phyloP scores from a whole-genome alignment of 192 early-diverging fungal genomes.

The Coemansia sp. region DNA sequence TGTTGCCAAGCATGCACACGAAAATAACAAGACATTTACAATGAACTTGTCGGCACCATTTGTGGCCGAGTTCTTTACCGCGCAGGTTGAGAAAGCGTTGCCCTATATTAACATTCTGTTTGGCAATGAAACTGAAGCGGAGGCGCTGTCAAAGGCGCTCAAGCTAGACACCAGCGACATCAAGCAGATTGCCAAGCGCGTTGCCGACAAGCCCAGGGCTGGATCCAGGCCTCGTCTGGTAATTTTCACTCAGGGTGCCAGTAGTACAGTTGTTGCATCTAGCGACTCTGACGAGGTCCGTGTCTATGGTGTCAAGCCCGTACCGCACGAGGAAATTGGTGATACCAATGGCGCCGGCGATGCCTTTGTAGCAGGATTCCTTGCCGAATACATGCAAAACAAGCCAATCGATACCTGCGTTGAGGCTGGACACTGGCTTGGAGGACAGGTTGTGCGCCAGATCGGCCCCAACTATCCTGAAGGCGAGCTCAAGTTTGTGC shows the following conservation, averaged over 20 bases:
- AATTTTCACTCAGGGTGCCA: slow-evolving; percentile 80
- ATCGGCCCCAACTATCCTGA: slow-evolving; percentile 74
- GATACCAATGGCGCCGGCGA: slow-evolving; percentile 99
- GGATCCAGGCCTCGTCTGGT: slow-evolving; percentile 72
- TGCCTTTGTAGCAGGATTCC: slow-evolving; percentile 93
- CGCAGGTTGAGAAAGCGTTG: slow-evolving; percentile 69
- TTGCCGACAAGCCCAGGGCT: slow-evolving; percentile 85
- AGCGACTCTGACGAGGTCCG: slow-evolving; percentile 64
- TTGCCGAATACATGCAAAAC: slow-evolving; percentile 79
- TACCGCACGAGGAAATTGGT: slow-evolving; percentile 70
- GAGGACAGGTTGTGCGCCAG: slow-evolving; percentile 79
- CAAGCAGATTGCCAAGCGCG: slow-evolving; percentile 75
- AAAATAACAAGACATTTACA: slow-evolving; percentile 79
- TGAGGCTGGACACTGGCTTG: slow-evolving; percentile 88
- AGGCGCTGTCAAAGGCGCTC: slow-evolving; percentile 75
- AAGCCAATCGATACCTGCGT: slow-evolving; percentile 64
- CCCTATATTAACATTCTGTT: slow-evolving; percentile 92
- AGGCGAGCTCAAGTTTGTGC: slow-evolving; percentile 45
- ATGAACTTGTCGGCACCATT: slow-evolving; percentile 97
- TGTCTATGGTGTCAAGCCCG: slow-evolving; percentile 61
- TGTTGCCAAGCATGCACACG: slow-evolving; percentile 85
- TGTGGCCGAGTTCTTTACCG: slow-evolving; percentile 91
- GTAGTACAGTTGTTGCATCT: slow-evolving; percentile 57
- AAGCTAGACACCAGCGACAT: slow-evolving; percentile 68
- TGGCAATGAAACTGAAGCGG: slow-evolving; percentile 96